Conservation (phyloP, 495 filamentous ascomycete species). For the Polyplosphaeria fusca region DNA sequence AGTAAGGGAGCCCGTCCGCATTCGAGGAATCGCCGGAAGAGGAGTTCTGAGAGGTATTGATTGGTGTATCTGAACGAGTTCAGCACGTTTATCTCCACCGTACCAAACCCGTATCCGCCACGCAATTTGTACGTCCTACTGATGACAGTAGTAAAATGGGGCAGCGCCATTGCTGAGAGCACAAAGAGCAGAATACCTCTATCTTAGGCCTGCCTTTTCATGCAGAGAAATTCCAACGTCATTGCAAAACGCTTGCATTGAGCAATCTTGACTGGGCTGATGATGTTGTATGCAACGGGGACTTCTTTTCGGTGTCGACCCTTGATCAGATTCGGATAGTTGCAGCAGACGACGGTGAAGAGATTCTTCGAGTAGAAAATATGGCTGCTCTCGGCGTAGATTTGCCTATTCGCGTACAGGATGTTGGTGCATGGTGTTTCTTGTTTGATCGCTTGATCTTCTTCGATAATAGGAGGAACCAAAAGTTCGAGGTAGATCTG, state of each 20-base stretch:
- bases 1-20: neutral
- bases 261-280: neutral
- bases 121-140: neutral
- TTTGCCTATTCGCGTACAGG: slow-evolving; percentile 14
- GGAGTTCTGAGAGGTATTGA: neutral
- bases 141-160: neutral
- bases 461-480: slow-evolving; percentile 1
- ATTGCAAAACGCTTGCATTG: neutral
- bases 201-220: neutral
- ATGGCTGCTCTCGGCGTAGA: slow-evolving; percentile 13
- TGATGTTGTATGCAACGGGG: neutral
- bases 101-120: neutral
- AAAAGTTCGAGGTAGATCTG: slow-evolving; percentile 12
- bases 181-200: neutral
- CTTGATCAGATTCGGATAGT: neutral
- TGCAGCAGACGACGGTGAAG: neutral
- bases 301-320: neutral
- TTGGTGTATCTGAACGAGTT: slow-evolving; percentile 6
- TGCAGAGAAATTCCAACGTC: neutral
- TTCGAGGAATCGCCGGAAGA: slow-evolving; percentile 1
- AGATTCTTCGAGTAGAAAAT: slow-evolving; percentile 9
- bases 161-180: neutral
- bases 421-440: neutral
- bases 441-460: neutral
- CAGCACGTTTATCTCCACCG: neutral